Evolutionary conservation across 1,284 basidiomycete species (phyloP).

Genomic region (Agaricales sp.): DNA sequence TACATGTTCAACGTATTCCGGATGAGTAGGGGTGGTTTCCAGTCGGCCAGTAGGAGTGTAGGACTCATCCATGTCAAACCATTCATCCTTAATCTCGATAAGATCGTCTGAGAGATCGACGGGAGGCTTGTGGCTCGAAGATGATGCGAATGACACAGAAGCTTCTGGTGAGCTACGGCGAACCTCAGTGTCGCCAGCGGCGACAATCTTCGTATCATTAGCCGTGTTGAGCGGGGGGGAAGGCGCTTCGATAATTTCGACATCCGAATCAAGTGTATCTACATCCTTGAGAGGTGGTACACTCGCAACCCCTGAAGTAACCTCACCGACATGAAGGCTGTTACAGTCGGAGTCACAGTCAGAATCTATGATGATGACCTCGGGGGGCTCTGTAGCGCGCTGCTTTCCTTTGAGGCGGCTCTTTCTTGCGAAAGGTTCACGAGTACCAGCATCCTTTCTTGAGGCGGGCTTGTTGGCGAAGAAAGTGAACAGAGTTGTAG

Average conservation of each 20-base stretch:
- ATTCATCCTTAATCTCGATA: slow-evolving; percentile 7
- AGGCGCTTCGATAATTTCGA: slow-evolving; percentile 23
- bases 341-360: slow-evolving; percentile 44
- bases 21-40: not conserved
- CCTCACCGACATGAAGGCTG: slow-evolving; percentile 10
- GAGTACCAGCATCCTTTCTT: not conserved
- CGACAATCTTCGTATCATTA: too few relatives aligned
- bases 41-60: slow-evolving; percentile 12
- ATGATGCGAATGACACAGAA: too few relatives aligned
- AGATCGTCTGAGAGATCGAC: too few relatives aligned
- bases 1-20: slow-evolving; percentile 40
- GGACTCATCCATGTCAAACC: slow-evolving; percentile 30
- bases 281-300: too few relatives aligned
- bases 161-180: too few relatives aligned
- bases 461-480: too few relatives aligned
- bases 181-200: too few relatives aligned
- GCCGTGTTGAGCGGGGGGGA: not conserved
- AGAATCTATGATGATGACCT: slow-evolving; percentile 52
- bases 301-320: slow-evolving; percentile 1
- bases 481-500: slow-evolving; percentile 12
- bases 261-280: slow-evolving; percentile 7
- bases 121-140: too few relatives aligned
- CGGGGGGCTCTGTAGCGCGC: slow-evolving; percentile 15
- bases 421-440: slow-evolving; percentile 6
- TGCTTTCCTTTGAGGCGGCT: slow-evolving; percentile 6